Conservation (phyloP, 2,329 filamentous ascomycete genomes). For the Endoconidiophora laricicola region DNA sequence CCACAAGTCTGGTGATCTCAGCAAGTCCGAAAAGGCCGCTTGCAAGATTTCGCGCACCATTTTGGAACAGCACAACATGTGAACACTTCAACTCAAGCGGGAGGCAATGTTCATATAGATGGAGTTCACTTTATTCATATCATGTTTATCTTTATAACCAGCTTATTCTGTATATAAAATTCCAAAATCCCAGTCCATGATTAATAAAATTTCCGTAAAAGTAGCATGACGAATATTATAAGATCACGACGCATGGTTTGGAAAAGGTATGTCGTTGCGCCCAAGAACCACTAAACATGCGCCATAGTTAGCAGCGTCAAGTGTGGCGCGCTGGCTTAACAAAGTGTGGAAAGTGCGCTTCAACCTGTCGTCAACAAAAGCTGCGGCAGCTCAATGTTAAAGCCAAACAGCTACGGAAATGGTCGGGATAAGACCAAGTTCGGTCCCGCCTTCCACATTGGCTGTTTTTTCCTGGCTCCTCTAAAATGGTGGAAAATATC, state of each 20-base stretch:
- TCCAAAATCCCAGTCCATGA: no score
- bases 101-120: not conserved
- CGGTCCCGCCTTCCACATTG: constrained; percentile 11
- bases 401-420: constrained; percentile 5
- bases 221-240: no score
- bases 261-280: constrained; percentile 9
- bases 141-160: no score
- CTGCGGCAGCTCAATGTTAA: not conserved
- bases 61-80: constrained; percentile 18
- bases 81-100: not conserved
- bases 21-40: constrained; percentile 31
- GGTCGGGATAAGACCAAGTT: constrained; percentile 6
- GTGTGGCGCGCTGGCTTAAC: constrained; percentile 1
- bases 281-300: not conserved
- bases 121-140: not conserved
- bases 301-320: not conserved
- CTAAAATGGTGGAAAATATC: constrained; percentile 6
- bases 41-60: constrained; percentile 28
- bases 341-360: constrained; percentile 6
- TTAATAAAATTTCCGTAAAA: no score
- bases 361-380: constrained; percentile 1
- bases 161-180: no score
- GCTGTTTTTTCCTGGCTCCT: not conserved
- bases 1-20: constrained; percentile 33
- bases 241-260: not conserved